Evolutionary conservation across 306 rosid genomes (phyloP).

Genomic region (Cicer cuneatum): DNA sequence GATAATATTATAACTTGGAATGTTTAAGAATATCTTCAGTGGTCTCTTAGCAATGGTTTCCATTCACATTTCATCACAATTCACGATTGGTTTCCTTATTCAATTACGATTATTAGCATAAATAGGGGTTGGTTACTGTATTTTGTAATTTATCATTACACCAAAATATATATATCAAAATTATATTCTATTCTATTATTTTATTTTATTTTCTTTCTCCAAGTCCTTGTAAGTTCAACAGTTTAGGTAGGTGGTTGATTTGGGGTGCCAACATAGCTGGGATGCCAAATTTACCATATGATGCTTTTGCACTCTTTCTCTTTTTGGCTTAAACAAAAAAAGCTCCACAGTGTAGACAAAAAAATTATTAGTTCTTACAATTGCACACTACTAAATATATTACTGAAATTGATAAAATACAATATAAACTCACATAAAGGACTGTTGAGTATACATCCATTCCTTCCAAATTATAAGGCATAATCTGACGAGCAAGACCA

Average conservation of each 20-base stretch:
- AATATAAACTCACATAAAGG: conserved; percentile 79
- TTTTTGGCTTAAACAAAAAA: no score
- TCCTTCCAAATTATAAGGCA: conserved; percentile 92
- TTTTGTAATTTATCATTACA: conserved; percentile 28
- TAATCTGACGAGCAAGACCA: conserved; percentile 77
- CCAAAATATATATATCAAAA: conserved; percentile 4
- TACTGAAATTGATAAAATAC: conserved; percentile 30
- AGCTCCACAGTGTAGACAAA: conserved; percentile 23
- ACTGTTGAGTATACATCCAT: conserved; percentile 98
- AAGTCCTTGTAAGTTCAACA: conserved; percentile 32
- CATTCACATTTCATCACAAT: neutral
- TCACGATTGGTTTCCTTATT: conserved; percentile 19
- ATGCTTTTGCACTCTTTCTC: no score
- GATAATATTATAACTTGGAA: neutral
- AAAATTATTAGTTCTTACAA: neutral
- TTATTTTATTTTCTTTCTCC: neutral
- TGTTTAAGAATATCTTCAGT: conserved; percentile 1
- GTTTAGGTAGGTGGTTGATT: neutral
- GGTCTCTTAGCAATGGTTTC: conserved; percentile 15
- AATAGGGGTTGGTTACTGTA: neutral
- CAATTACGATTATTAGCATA: conserved; percentile 15
- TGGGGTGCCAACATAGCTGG: no score
- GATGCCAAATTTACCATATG: no score
- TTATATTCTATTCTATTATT: neutral
- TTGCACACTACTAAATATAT: conserved; percentile 2